Conservation (phyloP, 768 basidiomycete genomes). For the Pleurotus sapidus region DNA sequence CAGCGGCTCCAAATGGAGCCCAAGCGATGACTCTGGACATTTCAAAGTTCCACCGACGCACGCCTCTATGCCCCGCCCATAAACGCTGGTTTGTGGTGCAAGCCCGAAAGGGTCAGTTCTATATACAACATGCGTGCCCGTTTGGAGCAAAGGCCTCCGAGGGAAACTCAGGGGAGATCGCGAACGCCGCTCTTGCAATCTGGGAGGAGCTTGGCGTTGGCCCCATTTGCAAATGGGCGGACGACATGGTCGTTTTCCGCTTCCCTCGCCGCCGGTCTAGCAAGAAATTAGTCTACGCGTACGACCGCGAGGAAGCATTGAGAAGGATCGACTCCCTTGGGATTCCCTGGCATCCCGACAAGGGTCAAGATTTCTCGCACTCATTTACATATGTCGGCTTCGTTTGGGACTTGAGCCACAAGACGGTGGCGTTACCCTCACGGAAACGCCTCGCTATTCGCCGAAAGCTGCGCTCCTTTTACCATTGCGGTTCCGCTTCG, state of each 20-base stretch:
- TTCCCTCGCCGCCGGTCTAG: conserved; percentile 14
- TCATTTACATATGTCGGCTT: conserved; percentile 24
- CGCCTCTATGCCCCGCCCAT: conserved; percentile 23
- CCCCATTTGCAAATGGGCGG: conserved; percentile 23
- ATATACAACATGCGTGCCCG: conserved; percentile 16
- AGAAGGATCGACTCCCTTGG: conserved; percentile 12
- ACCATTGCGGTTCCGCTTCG: neutral
- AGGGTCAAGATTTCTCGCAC: conserved; percentile 14
- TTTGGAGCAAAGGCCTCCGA: conserved; percentile 22
- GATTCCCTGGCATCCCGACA: conserved; percentile 22
- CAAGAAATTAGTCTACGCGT: conserved; percentile 10
- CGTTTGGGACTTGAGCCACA: conserved; percentile 23
- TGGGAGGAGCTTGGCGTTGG: conserved; percentile 15
- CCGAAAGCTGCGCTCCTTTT: conserved; percentile 8
- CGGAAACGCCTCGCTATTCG: conserved; percentile 22
- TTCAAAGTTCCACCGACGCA: conserved; percentile 21
- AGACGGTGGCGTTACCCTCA: conserved; percentile 22
- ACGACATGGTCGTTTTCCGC: conserved; percentile 24
- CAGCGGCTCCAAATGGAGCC: conserved; percentile 23
- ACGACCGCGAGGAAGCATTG: conserved; percentile 12
- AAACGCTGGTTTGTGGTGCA: conserved; percentile 17
- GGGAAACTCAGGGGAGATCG: conserved; percentile 23
- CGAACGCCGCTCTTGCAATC: conserved; percentile 20
- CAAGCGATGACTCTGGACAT: conserved; percentile 27
- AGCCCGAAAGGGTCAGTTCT: conserved; percentile 13